Evolutionary conservation across 1,284 basidiomycete genomes (phyloP).

Genomic region (Xerocomus minutiporus): DNA sequence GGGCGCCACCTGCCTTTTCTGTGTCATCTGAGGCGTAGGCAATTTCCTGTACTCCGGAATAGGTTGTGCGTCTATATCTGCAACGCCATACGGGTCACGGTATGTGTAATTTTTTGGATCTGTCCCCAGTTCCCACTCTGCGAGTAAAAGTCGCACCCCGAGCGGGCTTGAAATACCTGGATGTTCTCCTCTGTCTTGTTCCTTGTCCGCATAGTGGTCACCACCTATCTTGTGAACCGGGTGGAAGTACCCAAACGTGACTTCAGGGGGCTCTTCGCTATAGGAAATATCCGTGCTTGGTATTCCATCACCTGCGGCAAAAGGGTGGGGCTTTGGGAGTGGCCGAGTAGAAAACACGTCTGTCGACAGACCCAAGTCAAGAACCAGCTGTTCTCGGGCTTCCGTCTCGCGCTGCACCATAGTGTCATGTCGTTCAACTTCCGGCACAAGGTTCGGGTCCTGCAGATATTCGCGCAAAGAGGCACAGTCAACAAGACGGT

Average conservation of each 20-base stretch:
- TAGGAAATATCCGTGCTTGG: constrained; percentile 54
- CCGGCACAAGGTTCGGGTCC: constrained; percentile 39
- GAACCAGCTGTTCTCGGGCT: constrained; percentile 54
- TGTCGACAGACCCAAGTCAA: constrained; percentile 59
- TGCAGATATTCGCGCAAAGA: constrained; percentile 38
- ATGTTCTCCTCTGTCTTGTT: constrained; percentile 11
- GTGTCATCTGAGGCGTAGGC: constrained; percentile 6
- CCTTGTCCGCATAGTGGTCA: constrained; percentile 28
- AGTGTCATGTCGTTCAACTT: constrained; percentile 34
- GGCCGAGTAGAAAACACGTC: constrained; percentile 50
- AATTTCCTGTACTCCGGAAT: constrained; percentile 17
- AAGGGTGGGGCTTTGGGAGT: constrained; percentile 30
- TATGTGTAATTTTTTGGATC: constrained; percentile 50
- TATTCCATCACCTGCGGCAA: constrained; percentile 28
- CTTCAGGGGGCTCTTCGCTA: constrained; percentile 46
- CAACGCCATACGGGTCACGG: constrained; percentile 49
- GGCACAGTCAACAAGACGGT: constrained; percentile 34
- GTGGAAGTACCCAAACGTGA: constrained; percentile 58
- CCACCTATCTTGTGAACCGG: constrained; percentile 38
- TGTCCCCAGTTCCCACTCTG: constrained; percentile 59
- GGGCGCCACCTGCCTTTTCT: constrained; percentile 17
- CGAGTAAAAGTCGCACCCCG: constrained; percentile 58
- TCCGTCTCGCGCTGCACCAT: constrained; percentile 47
- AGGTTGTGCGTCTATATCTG: constrained; percentile 22
- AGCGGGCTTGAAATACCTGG: constrained; percentile 34